Conservation (phyloP, 2,329 filamentous ascomycete genomes). For the Westerdykella sp. region DNA sequence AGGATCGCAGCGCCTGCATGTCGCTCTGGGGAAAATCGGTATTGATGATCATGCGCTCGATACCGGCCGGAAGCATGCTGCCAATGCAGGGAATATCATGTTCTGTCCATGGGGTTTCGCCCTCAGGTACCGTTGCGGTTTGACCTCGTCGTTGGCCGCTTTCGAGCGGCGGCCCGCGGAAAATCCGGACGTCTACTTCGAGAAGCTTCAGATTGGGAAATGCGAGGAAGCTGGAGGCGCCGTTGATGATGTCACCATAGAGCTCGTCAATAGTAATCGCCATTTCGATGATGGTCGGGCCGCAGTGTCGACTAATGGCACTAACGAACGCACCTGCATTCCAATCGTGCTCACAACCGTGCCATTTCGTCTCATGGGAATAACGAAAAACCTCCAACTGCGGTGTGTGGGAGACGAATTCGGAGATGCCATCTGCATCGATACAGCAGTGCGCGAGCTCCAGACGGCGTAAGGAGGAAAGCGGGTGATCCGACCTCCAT, state of each 20-base stretch:
- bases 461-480: constrained; percentile 20
- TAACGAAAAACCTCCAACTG: constrained; percentile 25
- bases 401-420: constrained; percentile 21
- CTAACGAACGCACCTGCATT: constrained; percentile 28
- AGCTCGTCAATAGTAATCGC: constrained; percentile 30
- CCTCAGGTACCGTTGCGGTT: constrained; percentile 13
- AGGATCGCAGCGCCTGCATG: constrained; percentile 12
- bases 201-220: constrained; percentile 20
- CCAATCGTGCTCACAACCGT: constrained; percentile 28
- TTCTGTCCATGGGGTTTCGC: constrained; percentile 19
- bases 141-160: constrained; percentile 26
- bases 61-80: constrained; percentile 26
- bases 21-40: constrained; percentile 22
- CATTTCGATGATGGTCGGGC: constrained; percentile 20
- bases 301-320: constrained; percentile 18
- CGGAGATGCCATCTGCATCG: constrained; percentile 21
- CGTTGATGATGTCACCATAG: constrained; percentile 26
- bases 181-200: constrained; percentile 27
- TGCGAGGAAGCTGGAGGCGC: constrained; percentile 24
- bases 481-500: constrained; percentile 11
- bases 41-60: constrained; percentile 27
- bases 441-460: constrained; percentile 31
- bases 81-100: constrained; percentile 32
- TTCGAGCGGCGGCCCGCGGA: constrained; percentile 31
- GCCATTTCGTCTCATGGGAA: constrained; percentile 32